Base-by-base conservation (phyloP, 1,139 yeast species). In the Hansenula sp. region DNA sequence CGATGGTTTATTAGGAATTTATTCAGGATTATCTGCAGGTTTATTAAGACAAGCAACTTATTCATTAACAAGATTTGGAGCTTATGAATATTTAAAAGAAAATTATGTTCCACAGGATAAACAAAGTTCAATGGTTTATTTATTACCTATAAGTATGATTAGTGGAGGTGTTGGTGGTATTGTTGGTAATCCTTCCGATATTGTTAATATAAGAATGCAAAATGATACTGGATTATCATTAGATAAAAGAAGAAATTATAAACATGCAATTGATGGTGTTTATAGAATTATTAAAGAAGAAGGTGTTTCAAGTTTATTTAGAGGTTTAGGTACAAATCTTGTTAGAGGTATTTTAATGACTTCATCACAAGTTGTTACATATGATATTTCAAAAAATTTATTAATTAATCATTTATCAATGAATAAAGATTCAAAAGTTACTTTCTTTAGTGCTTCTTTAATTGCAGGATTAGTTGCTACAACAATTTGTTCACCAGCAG, bases 401-500 rank as follows among this genome's bases (percentile, higher is more conserved):
- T 66, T 87, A 42, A 84, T 85, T 13, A 65, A 68, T 7, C 55
- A 61, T 6, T 46, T 78, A 2, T 61, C 66, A 13, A 60, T 82
- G 65, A 81, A 84, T 52, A 78, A 87, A 30, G 65, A 74, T 21
- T 74, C 80, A 41, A 79, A 79, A 50, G 59, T 79, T 0, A 86
- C 95, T 3, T 95, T 87, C 60, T 86, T 88, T 56, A 59, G 80
- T 27, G 86, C 95, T 1, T 81, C 90, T 4, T 66, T 86, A 44
- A 59, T 83, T 47, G 95, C 95, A 1, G 95, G 95, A 12, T 66
- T 87, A 29, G 89, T 86, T 11, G 95, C 95, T 6, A 87, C 96
- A 1, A 88, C 96, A 0, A 84, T 86, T 18, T 88, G 96, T 60
- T 84, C 95, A 2, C 96, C 96, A 1, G 95, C 92, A 10, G 96